Conservation (phyloP, 768 basidiomycete species). For the Suillus placidus region DNA sequence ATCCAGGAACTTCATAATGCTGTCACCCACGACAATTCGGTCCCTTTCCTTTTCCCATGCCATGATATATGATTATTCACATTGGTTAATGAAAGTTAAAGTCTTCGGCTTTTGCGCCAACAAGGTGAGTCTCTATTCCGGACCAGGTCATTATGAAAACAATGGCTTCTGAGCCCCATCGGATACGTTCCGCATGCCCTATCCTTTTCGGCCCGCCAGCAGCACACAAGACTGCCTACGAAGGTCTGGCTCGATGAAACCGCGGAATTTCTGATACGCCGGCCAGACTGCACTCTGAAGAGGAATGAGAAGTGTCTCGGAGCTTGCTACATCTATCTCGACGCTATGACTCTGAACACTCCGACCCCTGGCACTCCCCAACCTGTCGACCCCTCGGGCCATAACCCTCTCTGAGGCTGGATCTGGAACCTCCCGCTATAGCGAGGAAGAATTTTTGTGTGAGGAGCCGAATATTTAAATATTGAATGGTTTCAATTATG, state of each 20-base stretch:
- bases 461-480: not conserved
- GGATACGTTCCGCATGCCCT: not conserved
- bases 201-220: not conserved
- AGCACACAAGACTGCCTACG: not conserved
- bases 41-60: not conserved
- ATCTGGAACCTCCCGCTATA: not conserved
- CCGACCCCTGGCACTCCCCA: not conserved
- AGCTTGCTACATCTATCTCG: not conserved
- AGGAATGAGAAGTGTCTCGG: not conserved
- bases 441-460: not conserved
- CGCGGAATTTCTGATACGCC: not conserved
- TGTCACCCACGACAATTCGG: not conserved
- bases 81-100: not conserved
- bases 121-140: not conserved
- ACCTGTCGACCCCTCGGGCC: not conserved
- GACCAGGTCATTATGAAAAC: not conserved
- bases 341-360: not conserved
- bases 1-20: not conserved
- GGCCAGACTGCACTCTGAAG: not conserved
- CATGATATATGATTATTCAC: not conserved
- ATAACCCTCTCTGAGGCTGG: not conserved
- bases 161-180: not conserved
- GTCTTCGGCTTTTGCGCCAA: not conserved
- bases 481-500: not conserved
- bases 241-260: not conserved